Conservation (phyloP, 2,329 filamentous ascomycete species). For the Sporothrix dimorphospora region DNA sequence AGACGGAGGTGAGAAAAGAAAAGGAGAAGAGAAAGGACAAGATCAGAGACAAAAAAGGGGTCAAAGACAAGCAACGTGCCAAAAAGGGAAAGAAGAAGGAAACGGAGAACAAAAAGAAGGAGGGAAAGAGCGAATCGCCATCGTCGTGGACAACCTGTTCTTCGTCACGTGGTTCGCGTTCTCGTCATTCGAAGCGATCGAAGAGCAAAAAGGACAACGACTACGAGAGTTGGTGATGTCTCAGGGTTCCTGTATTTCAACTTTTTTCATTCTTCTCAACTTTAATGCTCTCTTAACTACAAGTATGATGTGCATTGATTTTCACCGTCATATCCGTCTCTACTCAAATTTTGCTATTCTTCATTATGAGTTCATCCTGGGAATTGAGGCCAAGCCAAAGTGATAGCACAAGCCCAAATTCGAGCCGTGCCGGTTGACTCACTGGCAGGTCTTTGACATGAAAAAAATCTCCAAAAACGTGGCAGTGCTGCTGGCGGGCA, state of each 20-base stretch:
- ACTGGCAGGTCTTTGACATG: conserved; percentile 4
- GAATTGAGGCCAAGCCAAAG: neutral
- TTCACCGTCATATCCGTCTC: neutral
- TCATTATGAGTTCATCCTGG: neutral
- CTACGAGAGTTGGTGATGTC: neutral
- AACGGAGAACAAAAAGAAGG: neutral
- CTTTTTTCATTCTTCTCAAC: neutral
- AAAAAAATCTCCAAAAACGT: conserved; percentile 12
- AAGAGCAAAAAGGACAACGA: neutral
- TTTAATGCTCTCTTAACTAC: neutral
- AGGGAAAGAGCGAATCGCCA: neutral
- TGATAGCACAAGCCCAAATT: too few relatives aligned
- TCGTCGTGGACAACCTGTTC: conserved; percentile 12
- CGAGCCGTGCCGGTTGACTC: conserved; percentile 27
- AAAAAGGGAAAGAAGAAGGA: neutral
- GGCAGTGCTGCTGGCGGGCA: conserved; percentile 16
- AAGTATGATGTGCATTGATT: neutral
- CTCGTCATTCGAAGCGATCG: neutral
- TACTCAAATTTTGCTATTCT: neutral
- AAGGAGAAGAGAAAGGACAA: neutral
- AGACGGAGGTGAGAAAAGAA: neutral
- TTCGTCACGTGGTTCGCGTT: conserved; percentile 12
- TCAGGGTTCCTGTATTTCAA: neutral
- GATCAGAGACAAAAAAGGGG: neutral
- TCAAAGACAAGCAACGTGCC: neutral